A percentile compares a stretch with the other conserved stretches of the same genome.
phyloP scores from a whole-genome alignment of 2,329 filamentous ascomycete species.

The Neonectria coccinea region DNA sequence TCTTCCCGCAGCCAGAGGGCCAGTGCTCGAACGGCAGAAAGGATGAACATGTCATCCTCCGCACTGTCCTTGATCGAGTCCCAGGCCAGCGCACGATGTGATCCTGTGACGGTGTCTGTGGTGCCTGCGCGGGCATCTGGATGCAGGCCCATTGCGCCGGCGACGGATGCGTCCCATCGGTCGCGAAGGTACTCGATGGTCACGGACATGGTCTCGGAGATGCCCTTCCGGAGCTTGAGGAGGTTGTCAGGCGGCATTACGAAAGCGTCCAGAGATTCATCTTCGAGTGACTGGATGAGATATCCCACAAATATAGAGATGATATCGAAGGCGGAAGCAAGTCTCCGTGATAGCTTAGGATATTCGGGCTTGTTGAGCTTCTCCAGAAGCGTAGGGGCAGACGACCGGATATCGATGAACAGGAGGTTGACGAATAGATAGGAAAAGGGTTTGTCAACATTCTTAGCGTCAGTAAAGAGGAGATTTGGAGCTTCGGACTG shows the following conservation, averaged over 20 bases:
- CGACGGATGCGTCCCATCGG: slow-evolving; percentile 75
- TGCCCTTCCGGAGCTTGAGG: slow-evolving; percentile 68
- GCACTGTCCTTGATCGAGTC: slow-evolving; percentile 63
- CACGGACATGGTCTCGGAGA: slow-evolving; percentile 72
- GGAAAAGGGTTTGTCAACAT: slow-evolving; percentile 65
- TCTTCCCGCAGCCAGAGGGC: slow-evolving; percentile 78
- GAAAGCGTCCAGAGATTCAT: slow-evolving; percentile 55
- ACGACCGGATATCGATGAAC: slow-evolving; percentile 73
- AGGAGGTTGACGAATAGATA: slow-evolving; percentile 74
- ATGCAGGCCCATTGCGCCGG: slow-evolving; percentile 71
- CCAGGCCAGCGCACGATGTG: slow-evolving; percentile 66
- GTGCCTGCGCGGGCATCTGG: slow-evolving; percentile 63
- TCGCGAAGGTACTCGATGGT: slow-evolving; percentile 75
- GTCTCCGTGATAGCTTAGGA: slow-evolving; percentile 60
- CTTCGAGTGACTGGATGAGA: slow-evolving; percentile 66
- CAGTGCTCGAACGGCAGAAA: slow-evolving; percentile 68
- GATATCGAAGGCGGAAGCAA: slow-evolving; percentile 73
- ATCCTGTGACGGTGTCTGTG: slow-evolving; percentile 59
- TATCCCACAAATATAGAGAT: slow-evolving; percentile 70
- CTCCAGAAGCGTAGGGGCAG: slow-evolving; percentile 69
- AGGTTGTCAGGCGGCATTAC: slow-evolving; percentile 69
- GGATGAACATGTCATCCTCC: slow-evolving; percentile 68
- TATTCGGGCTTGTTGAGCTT: slow-evolving; percentile 69
- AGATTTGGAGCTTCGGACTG: slow-evolving; percentile 58
- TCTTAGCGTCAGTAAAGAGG: slow-evolving; percentile 63